Base-by-base conservation (phyloP, 768 basidiomycete genomes). In the Coprinopsis sp. region DNA sequence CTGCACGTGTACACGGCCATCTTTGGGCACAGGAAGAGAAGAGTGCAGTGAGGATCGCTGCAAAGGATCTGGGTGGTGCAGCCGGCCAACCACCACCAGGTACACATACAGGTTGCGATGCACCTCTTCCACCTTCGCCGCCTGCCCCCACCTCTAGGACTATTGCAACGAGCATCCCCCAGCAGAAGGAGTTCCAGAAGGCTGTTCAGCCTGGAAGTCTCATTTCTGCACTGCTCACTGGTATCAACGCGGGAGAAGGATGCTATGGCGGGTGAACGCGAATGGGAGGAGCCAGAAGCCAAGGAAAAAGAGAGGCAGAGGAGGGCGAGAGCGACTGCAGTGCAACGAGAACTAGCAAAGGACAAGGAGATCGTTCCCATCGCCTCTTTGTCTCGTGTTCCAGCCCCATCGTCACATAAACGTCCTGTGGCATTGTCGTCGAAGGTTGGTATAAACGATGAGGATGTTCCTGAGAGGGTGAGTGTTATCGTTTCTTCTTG, bases 121-220 rank as follows among this genome's bases (percentile, higher is more conserved):
- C n/a, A n/a, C n/a, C n/a, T n/a, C n/a, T n/a, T n/a, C n/a, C n/a
- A n/a, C n/a, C n/a, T n/a, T n/a, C n/a, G n/a, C n/a, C n/a, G n/a
- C n/a, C n/a, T n/a, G n/a, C n/a, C n/a, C n/a, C n/a, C n/a, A 55
- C 56, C 29, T 74, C 71, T 59, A 75, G 68, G 37, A 70, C 73
- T 44, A 77, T 76, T 13, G 77, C 77, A 11, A 85, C 73, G 34
- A 82, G 86, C 47, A 83, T 84, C 2, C 78, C 91, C 56, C 89
- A 91, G 60, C 95, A 99, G 77, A 85, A 86, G 62, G 96, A 98
- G 64, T 97, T 98, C 83, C 86, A 88, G 70, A 84, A 87, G 58
- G 96, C 93, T 1, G 90, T 98, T 1, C 91, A 93, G 59, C 95
- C 94, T 5, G 92, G 90, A 33, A 90, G 87, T 51, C 96, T 95